phyloP scores from a whole-genome alignment of 495 filamentous ascomycete genomes.

The Neurospora tetrasperma region DNA sequence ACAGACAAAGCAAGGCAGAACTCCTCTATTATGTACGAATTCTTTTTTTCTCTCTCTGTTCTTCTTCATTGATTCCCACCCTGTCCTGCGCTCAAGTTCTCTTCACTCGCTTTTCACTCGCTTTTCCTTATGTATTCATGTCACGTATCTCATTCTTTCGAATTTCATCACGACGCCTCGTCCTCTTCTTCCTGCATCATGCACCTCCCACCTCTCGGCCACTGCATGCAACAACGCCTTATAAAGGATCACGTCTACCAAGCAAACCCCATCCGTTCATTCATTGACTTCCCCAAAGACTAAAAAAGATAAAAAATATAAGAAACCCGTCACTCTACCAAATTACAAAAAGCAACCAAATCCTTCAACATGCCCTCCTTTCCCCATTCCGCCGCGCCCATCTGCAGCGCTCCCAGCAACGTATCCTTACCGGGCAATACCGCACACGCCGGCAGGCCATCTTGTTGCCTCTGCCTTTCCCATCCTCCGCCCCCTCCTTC shows the following conservation, averaged over 20 bases:
- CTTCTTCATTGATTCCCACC: background rate
- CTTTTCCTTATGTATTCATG: background rate
- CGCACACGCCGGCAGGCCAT: constrained; percentile 45
- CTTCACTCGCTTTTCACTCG: background rate
- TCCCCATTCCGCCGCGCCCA: constrained; percentile 42
- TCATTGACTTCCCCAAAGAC: background rate
- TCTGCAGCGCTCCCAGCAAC: constrained; percentile 57
- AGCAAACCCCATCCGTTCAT: background rate
- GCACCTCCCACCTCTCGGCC: background rate
- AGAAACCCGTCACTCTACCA: background rate
- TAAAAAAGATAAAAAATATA: background rate
- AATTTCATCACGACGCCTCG: background rate
- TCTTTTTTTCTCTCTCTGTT: background rate
- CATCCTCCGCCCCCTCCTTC: background rate
- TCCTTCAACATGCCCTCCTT: constrained; percentile 56
- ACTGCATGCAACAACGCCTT: background rate
- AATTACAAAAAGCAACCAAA: constrained; percentile 39
- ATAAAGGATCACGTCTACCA: background rate
- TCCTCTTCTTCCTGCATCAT: background rate
- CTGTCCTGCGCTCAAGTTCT: background rate
- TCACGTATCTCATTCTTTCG: background rate
- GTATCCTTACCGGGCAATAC: constrained; percentile 61
- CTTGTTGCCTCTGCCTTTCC: constrained; percentile 8
- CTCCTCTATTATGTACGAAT: background rate
- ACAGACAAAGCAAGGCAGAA: background rate